Evolutionary conservation across 2,329 filamentous ascomycete genomes (phyloP).

Genomic region (Arthrobotrys sinensis): DNA sequence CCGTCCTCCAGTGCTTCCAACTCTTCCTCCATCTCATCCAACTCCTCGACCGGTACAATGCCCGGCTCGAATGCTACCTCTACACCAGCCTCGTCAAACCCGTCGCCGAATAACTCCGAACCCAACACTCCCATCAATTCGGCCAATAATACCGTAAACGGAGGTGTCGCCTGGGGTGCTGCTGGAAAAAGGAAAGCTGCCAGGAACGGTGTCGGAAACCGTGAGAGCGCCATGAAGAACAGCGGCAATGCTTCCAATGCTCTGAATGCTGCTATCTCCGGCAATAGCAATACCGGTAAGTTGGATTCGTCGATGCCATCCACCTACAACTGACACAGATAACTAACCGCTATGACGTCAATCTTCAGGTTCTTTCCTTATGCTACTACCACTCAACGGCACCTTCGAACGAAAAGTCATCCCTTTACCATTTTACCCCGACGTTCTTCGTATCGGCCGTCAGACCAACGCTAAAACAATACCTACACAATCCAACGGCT

Average conservation of each 20-base stretch:
- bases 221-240: slow-evolving; percentile 66
- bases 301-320: slow-evolving; percentile 73
- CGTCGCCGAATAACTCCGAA: slow-evolving; percentile 63
- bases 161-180: slow-evolving; percentile 67
- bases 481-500: slow-evolving; percentile 91
- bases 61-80: slow-evolving; percentile 54
- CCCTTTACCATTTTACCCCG: slow-evolving; percentile 90
- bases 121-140: slow-evolving; percentile 67
- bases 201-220: slow-evolving; percentile 65
- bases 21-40: slow-evolving; percentile 65
- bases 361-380: slow-evolving; percentile 80
- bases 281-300: slow-evolving; percentile 70
- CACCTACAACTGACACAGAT: slow-evolving; percentile 63
- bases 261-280: slow-evolving; percentile 60
- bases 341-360: slow-evolving; percentile 22
- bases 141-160: slow-evolving; percentile 66
- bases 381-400: slow-evolving; percentile 87
- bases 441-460: slow-evolving; percentile 92
- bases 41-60: slow-evolving; percentile 64
- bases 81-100: slow-evolving; percentile 53
- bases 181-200: slow-evolving; percentile 69
- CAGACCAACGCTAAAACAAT: slow-evolving; percentile 98
- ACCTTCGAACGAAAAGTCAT: slow-evolving; percentile 99
- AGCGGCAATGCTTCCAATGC: slow-evolving; percentile 52
- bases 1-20: slow-evolving; percentile 52